phyloP scores from a whole-genome alignment of 2,329 filamentous ascomycete species.

The Periconia digitata region DNA sequence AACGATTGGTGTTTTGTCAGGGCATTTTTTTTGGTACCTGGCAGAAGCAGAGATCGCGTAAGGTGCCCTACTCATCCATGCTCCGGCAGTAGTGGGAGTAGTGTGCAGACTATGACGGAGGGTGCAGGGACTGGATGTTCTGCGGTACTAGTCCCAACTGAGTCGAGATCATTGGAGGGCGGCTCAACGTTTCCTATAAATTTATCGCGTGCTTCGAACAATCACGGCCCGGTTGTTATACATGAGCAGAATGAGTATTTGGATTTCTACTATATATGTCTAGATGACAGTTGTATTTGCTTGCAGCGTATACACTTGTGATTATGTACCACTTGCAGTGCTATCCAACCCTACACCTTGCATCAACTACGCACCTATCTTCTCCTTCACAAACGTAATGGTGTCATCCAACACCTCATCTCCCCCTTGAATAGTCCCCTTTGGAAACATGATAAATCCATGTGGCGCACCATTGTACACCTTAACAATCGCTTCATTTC shows the following conservation, averaged over 20 bases:
- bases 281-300: too few relatives aligned
- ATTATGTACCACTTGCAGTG: too few relatives aligned
- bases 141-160: not conserved
- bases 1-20: constrained; percentile 10
- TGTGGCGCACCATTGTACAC: constrained; percentile 58
- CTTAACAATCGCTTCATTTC: constrained; percentile 54
- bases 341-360: not conserved
- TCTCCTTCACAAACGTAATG: constrained; percentile 41
- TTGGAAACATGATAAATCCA: constrained; percentile 52
- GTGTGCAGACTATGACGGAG: not conserved
- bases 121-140: not conserved
- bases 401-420: constrained; percentile 45
- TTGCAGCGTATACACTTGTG: too few relatives aligned
- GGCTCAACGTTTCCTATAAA: too few relatives aligned
- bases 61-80: not conserved
- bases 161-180: too few relatives aligned
- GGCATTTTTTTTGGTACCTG: constrained; percentile 12
- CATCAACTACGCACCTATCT: constrained; percentile 14
- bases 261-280: too few relatives aligned
- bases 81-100: not conserved
- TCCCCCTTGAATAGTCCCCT: constrained; percentile 38
- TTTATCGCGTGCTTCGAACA: too few relatives aligned
- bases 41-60: not conserved
- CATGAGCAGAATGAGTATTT: too few relatives aligned
- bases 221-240: too few relatives aligned